Evolutionary conservation across 2,329 filamentous ascomycete genomes (phyloP).

Genomic region (Kalaharituber pfeilii): DNA sequence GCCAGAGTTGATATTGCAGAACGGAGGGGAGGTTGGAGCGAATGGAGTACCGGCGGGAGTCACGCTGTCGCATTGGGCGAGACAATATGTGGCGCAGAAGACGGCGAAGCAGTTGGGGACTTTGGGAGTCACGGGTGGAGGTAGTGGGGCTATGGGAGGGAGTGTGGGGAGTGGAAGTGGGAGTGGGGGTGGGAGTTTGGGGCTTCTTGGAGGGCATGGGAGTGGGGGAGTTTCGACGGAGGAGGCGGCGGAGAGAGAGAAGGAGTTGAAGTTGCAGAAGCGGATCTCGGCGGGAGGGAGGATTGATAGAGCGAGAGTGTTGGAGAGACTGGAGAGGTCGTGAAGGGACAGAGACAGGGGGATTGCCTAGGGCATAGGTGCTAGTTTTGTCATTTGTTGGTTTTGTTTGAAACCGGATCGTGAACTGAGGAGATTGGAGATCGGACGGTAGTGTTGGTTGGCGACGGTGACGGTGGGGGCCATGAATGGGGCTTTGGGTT

Average conservation of each 20-base stretch:
- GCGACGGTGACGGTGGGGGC: no score
- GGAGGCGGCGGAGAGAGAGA: conserved; percentile 42
- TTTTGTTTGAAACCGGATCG: no score
- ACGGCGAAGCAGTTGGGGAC: conserved; percentile 31
- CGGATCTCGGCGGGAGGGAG: conserved; percentile 60
- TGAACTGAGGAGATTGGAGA: no score
- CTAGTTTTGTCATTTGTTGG: no score
- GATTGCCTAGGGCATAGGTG: no score
- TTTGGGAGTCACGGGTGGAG: conserved; percentile 35
- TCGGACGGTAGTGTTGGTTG: no score
- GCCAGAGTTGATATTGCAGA: conserved; percentile 80
- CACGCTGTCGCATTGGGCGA: conserved; percentile 62
- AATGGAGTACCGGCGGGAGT: conserved; percentile 45
- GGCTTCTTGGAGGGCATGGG: conserved; percentile 5
- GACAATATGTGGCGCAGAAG: conserved; percentile 71
- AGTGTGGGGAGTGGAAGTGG: conserved; percentile 7
- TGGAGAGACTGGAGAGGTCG: no score
- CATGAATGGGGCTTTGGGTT: no score
- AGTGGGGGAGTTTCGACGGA: conserved; percentile 20
- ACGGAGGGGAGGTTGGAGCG: conserved; percentile 82
- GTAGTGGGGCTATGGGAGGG: conserved; percentile 37
- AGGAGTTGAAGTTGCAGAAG: conserved; percentile 54
- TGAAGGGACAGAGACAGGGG: no score
- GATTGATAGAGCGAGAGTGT: conserved; percentile 28
- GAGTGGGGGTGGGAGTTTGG: conserved; percentile 18